phyloP scores from a whole-genome alignment of 306 rosid genomes.

The Cucurbita argyrosperma region DNA sequence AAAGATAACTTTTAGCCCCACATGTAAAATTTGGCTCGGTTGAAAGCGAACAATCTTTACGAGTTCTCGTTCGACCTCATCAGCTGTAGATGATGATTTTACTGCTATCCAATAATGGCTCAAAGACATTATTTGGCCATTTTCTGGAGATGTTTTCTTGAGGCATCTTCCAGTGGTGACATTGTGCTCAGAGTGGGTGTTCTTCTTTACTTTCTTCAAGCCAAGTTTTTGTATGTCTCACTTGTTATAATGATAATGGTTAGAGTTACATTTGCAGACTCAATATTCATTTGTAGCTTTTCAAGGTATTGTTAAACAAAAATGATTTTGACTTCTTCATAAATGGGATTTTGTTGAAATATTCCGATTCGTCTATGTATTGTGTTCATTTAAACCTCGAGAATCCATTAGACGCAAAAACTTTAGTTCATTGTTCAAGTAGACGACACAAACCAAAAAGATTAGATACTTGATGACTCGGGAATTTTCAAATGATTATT shows the following conservation, averaged over 20 bases:
- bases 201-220: neutral
- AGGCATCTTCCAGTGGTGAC: conserved; percentile 3
- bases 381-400: no score
- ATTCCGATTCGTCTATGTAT: neutral
- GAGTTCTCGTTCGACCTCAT: conserved; percentile 6
- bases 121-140: neutral
- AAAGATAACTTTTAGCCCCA: conserved; percentile 63
- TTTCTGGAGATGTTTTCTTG: neutral
- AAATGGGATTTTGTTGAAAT: neutral
- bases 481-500: no score
- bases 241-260: neutral
- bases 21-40: neutral
- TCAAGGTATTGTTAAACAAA: neutral
- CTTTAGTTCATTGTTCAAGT: no score
- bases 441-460: no score
- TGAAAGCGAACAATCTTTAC: neutral
- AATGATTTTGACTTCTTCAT: neutral
- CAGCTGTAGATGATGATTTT: conserved; percentile 4
- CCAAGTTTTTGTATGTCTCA: neutral
- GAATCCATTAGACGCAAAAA: neutral
- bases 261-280: neutral
- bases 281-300: neutral
- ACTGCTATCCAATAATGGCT: neutral
- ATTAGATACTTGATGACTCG: no score
- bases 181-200: conserved; percentile 1